phyloP scores from a whole-genome alignment of 1,284 basidiomycete species.

The Ceratobasidium sp. region DNA sequence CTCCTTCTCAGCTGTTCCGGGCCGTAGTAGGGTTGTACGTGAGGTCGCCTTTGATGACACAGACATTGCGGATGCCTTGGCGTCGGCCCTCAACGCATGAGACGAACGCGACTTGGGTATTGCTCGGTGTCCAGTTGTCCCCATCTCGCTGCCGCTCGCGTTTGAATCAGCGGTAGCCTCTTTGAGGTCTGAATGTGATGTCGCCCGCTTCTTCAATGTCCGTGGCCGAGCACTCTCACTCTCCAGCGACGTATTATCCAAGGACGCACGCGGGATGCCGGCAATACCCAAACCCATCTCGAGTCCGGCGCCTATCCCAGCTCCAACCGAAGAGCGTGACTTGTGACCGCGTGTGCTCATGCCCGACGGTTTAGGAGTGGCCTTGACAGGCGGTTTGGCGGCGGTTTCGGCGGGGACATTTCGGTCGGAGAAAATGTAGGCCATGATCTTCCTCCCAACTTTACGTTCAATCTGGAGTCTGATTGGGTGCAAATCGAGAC shows the following conservation, averaged over 20 bases:
- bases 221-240: conserved; percentile 12
- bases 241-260: conserved; percentile 36
- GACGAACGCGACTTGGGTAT: conserved; percentile 37
- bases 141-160: neutral
- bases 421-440: conserved; percentile 77
- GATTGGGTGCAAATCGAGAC: conserved; percentile 86
- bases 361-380: conserved; percentile 62
- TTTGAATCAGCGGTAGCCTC: conserved; percentile 5
- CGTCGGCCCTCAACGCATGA: conserved; percentile 21
- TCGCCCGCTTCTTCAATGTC: conserved; percentile 30
- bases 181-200: conserved; percentile 30
- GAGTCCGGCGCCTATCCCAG: conserved; percentile 17
- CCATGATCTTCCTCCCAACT: conserved; percentile 85
- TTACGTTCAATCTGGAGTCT: conserved; percentile 86
- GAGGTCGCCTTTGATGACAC: conserved; percentile 14
- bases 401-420: conserved; percentile 50
- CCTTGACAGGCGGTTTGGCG: conserved; percentile 48
- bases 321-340: conserved; percentile 21
- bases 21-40: conserved; percentile 1
- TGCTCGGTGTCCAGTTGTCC: conserved; percentile 4
- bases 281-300: conserved; percentile 28
- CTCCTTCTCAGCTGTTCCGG: conserved; percentile 12
- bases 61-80: neutral
- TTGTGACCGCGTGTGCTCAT: conserved; percentile 43
- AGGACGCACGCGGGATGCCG: conserved; percentile 21